These are phyloP conservation scores for Euphorbia corollata DNA, from an alignment of 441 rosid species.

Conservation along the genomic window DNA sequence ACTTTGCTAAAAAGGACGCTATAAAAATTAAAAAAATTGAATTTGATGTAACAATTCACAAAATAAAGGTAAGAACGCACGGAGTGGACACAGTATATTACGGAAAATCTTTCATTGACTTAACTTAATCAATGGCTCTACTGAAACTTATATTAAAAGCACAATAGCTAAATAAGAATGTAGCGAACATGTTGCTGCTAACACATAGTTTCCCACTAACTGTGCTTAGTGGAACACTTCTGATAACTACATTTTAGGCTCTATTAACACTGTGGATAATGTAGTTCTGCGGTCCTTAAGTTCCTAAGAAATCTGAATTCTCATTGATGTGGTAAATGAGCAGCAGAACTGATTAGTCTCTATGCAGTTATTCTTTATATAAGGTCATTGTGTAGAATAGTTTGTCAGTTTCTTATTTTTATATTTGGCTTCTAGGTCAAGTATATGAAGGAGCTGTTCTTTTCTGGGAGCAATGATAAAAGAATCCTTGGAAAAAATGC, in stretches of 20 bases:
- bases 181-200: too few relatives aligned
- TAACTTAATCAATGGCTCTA: too few relatives aligned
- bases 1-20: too few relatives aligned
- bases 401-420: conserved; percentile 41
- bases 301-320: neutral
- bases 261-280: neutral
- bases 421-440: conserved; percentile 66
- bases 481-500: conserved; percentile 50
- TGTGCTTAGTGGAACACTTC: too few relatives aligned
- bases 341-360: neutral
- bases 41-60: too few relatives aligned
- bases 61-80: too few relatives aligned
- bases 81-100: neutral
- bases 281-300: neutral
- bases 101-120: neutral
- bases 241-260: too few relatives aligned
- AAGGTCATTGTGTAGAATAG: conserved; percentile 15
- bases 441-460: conserved; percentile 71
- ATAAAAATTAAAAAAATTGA: too few relatives aligned
- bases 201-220: too few relatives aligned
- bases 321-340: neutral
- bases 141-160: too few relatives aligned
- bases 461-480: conserved; percentile 53
- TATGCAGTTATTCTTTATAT: neutral
- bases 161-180: too few relatives aligned